Evolutionary conservation across 179 eudicot genomes (phyloP).

Genomic region (Heliamphora pulchella): DNA sequence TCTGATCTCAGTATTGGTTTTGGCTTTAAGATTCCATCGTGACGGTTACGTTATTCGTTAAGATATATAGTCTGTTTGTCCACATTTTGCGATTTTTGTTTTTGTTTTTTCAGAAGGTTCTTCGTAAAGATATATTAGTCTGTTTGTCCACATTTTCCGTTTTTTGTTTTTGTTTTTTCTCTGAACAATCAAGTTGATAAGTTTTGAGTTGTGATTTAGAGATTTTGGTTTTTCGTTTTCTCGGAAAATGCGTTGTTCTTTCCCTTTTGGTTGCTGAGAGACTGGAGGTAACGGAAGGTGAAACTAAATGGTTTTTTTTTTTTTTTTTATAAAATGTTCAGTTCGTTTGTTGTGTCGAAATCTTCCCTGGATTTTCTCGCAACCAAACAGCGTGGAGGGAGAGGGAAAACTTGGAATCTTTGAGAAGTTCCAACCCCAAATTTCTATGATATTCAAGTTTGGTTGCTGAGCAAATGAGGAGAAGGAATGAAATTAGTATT

Average conservation of each 20-base stretch:
- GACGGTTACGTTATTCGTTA: slow-evolving; percentile 6
- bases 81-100: neutral
- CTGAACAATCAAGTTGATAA: neutral
- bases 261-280: neutral
- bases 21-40: neutral
- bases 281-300: neutral
- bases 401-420: neutral
- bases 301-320: neutral
- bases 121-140: neutral
- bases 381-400: neutral
- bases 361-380: slow-evolving; percentile 5
- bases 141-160: neutral
- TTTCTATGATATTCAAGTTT: neutral
- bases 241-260: neutral
- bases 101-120: neutral
- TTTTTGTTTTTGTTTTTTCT: neutral
- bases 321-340: neutral
- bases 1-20: neutral
- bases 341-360: slow-evolving; percentile 1
- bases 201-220: neutral
- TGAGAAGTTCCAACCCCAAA: neutral
- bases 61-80: neutral
- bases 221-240: neutral
- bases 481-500: neutral
- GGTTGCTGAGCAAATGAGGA: neutral